Evolutionary conservation across 2,329 filamentous ascomycete genomes (phyloP), one percentile per base, ranked within the genome.

Genomic region (Aureobasidium vineae): DNA sequence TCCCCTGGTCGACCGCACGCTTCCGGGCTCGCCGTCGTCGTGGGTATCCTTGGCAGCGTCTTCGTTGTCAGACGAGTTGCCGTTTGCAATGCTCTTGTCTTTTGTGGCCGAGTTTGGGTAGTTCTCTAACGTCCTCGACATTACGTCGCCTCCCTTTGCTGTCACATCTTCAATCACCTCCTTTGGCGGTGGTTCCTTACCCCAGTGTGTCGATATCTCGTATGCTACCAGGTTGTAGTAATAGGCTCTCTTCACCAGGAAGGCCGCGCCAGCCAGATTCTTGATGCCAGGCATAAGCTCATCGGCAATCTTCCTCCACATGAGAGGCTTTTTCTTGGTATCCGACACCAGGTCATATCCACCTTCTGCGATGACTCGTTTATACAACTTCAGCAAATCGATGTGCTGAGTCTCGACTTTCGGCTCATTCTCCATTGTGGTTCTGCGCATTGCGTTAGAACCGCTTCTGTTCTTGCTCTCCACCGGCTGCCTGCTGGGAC

Each of bases 151-250:
- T 59, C 92, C 91, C 76, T 93, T 95, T 8, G 92, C 92, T 8
- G 91, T 84, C 33, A 85, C 76, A 67, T 92, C 88, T 77, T 97
- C 92, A 40, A 97, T 82, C 56, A 96, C 96, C 72, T 96, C 91
- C 71, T 90, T 92, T 6, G 92, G 91, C 19, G 92, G 92, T 0
- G 92, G 92, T 69, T 92, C 90, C 77, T 90, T 88, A 64, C 88
- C 85, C 78, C 93, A 90, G 49, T 92, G 79, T 13, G 87, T 89
- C 54, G 86, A 86, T 73, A 96, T 95, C 78, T 96, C 92, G 77
- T 90, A 97, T 1, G 92, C 92, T 15, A 90, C 89, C 52, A 97
- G 84, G 73, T 94, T 92, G 77, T 92, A 93, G 81, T 96, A 96
- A 80, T 95, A 97, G 69, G 90, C 88, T 66, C 90, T 89, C 79